phyloP scores from a whole-genome alignment of 2,329 filamentous ascomycete genomes.

The Talaromyces rugulosus region DNA sequence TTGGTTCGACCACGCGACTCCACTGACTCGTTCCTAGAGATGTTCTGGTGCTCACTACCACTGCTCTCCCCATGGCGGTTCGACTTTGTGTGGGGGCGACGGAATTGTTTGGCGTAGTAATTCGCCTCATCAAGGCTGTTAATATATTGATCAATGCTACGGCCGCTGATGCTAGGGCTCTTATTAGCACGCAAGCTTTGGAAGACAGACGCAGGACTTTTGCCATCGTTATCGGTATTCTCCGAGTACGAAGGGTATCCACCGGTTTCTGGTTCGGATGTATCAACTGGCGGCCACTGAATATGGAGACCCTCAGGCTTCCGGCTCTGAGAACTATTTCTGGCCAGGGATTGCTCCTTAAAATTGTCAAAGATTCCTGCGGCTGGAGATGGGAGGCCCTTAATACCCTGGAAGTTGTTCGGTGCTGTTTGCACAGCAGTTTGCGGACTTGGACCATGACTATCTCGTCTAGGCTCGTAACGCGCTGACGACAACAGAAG shows the following conservation, averaged over 20 bases:
- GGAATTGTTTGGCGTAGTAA: slow-evolving; percentile 52
- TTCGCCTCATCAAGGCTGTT: slow-evolving; percentile 77
- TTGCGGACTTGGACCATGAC: slow-evolving; percentile 46
- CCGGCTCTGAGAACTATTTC: slow-evolving; percentile 63
- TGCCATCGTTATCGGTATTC: slow-evolving; percentile 48
- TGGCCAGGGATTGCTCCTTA: slow-evolving; percentile 56
- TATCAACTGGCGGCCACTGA: slow-evolving; percentile 50
- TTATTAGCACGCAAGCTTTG: slow-evolving; percentile 48
- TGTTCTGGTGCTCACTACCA: slow-evolving; percentile 46
- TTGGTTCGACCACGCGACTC: slow-evolving; percentile 63
- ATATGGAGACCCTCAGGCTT: slow-evolving; percentile 74
- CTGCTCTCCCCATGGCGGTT: slow-evolving; percentile 39
- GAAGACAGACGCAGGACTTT: slow-evolving; percentile 33
- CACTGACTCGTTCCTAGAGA: slow-evolving; percentile 60
- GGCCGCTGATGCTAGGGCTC: slow-evolving; percentile 57
- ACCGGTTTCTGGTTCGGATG: slow-evolving; percentile 40
- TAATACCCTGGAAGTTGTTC: slow-evolving; percentile 53
- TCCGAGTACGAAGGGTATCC: slow-evolving; percentile 56
- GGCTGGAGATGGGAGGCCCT: slow-evolving; percentile 64
- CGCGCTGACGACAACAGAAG: slow-evolving; percentile 41
- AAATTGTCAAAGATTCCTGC: slow-evolving; percentile 60
- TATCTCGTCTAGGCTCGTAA: slow-evolving; percentile 41
- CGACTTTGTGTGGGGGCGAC: slow-evolving; percentile 47
- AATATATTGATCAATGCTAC: slow-evolving; percentile 78
- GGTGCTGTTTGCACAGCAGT: slow-evolving; percentile 66